Conservation (phyloP, 148 eudicot species). For the Nepenthes gracilis region DNA sequence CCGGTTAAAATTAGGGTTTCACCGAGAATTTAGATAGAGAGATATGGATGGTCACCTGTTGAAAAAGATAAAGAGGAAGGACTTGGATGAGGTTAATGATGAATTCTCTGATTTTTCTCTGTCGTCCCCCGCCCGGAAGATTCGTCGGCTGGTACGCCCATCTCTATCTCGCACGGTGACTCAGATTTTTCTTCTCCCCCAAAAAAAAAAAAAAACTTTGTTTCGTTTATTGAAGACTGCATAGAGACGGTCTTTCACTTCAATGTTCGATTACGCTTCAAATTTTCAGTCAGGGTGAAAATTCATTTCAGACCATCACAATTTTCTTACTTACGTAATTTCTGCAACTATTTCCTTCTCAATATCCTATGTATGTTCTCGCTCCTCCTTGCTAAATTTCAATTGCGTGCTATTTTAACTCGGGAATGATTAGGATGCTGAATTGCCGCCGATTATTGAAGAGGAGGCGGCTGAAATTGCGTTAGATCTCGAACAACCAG, state of each 20-base stretch:
- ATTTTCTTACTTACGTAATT: not conserved
- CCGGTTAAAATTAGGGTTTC: too few relatives aligned
- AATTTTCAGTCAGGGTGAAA: too few relatives aligned
- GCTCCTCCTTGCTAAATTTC: not conserved
- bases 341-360: not conserved
- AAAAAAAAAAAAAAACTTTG: not conserved
- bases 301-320: too few relatives aligned
- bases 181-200: not conserved
- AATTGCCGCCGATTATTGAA: conserved; percentile 58
- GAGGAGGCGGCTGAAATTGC: conserved; percentile 35
- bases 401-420: not conserved
- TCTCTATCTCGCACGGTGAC: not conserved
- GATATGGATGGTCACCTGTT: too few relatives aligned
- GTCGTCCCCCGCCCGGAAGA: conserved; percentile 72
- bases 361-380: not conserved
- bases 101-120: conserved; percentile 79
- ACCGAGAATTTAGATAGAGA: too few relatives aligned
- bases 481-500: conserved; percentile 6
- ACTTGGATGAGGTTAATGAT: conserved; percentile 39
- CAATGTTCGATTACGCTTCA: too few relatives aligned
- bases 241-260: not conserved
- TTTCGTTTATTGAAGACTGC: not conserved
- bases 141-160: conserved; percentile 58
- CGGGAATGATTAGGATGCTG: conserved; percentile 46
- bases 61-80: conserved; percentile 54